phyloP scores from a whole-genome alignment of 768 basidiomycete species.

The Lactarius trivialis region DNA sequence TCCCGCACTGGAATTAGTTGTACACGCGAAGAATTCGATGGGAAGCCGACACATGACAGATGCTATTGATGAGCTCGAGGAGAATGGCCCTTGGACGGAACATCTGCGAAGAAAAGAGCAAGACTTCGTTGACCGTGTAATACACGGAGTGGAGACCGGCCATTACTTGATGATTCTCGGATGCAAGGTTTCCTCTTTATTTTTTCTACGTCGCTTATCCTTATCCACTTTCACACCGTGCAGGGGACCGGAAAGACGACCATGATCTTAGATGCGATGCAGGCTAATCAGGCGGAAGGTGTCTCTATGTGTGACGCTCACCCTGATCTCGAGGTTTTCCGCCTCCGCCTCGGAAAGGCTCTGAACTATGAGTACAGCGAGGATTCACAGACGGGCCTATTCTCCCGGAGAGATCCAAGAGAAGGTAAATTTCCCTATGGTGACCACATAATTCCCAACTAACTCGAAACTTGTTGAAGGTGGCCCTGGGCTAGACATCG shows the following conservation, averaged over 20 bases:
- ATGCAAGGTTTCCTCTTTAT: constrained; percentile 49
- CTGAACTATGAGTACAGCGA: constrained; percentile 83
- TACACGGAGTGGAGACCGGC: constrained; percentile 64
- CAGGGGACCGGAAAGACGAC: constrained; percentile 80
- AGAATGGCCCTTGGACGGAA: constrained; percentile 45
- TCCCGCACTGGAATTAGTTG: constrained; percentile 70
- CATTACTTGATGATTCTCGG: constrained; percentile 75
- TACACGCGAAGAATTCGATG: constrained; percentile 32
- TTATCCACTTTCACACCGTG: constrained; percentile 6
- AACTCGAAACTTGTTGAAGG: constrained; percentile 28
- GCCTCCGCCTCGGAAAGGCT: constrained; percentile 77
- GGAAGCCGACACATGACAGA: constrained; percentile 27
- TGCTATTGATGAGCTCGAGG: constrained; percentile 31
- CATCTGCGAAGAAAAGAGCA: constrained; percentile 72
- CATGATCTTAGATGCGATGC: constrained; percentile 80
- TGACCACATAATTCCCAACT: constrained; percentile 12
- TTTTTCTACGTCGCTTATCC: constrained; percentile 8
- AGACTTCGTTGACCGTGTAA: constrained; percentile 66
- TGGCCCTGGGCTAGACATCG: constrained; percentile 75
- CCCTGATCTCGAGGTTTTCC: constrained; percentile 82
- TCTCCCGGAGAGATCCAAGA: constrained; percentile 75
- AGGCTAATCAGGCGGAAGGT: constrained; percentile 60
- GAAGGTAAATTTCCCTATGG: constrained; percentile 44
- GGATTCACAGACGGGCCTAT: constrained; percentile 73
- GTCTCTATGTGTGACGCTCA: constrained; percentile 78